Evolutionary conservation across 192 early-diverging fungal genomes (phyloP).

Genomic region (Cetraspora pellucida): DNA sequence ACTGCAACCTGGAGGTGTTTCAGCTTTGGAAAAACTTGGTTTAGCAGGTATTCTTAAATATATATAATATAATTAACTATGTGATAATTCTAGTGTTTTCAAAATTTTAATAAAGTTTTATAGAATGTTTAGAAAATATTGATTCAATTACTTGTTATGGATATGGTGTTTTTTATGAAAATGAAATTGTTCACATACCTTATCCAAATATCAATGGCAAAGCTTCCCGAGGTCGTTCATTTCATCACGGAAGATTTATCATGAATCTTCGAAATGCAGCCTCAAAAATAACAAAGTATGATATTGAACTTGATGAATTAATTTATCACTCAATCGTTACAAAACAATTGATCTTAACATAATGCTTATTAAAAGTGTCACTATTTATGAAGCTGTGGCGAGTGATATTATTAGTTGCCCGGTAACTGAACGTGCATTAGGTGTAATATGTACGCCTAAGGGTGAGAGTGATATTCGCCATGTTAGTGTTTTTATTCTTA

Average conservation of each 20-base stretch:
- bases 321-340: too few species aligned
- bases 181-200: conserved; percentile 65
- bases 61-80: background rate
- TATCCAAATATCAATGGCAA: conserved; percentile 63
- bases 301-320: too few species aligned
- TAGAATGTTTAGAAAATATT: conserved; percentile 80
- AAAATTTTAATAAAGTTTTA: background rate
- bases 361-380: conserved; percentile 57
- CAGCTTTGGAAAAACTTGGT: conserved; percentile 77
- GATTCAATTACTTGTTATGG: conserved; percentile 83
- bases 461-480: conserved; percentile 15
- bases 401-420: conserved; percentile 60
- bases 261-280: conserved; percentile 79
- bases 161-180: conserved; percentile 78
- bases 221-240: conserved; percentile 68
- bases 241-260: conserved; percentile 95
- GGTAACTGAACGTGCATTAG: conserved; percentile 54
- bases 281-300: conserved; percentile 57
- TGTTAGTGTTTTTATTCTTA: background rate
- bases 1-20: conserved; percentile 92
- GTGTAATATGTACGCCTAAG: conserved; percentile 56
- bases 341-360: background rate
- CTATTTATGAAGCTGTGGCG: conserved; percentile 76
- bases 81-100: background rate
- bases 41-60: conserved; percentile 54